Evolutionary conservation across 2,329 filamentous ascomycete species (phyloP).

Genomic region (Fusarium pseudograminearum): DNA sequence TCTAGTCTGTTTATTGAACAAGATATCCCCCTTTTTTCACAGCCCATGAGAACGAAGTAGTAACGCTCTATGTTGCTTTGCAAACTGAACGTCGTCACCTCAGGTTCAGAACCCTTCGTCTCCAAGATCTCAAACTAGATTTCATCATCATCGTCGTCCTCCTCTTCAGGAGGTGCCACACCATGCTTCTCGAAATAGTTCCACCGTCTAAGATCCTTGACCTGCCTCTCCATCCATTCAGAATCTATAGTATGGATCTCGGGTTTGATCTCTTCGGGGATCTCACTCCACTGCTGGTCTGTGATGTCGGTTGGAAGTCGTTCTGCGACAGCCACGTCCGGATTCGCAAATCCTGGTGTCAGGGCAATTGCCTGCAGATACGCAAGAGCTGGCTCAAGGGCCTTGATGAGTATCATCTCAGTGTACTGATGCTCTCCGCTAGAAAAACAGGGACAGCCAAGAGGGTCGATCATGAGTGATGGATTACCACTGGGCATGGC

Average conservation of each 20-base stretch:
- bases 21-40: slow-evolving; percentile 18
- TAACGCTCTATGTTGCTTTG: background rate
- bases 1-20: slow-evolving; percentile 39
- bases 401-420: slow-evolving; percentile 72
- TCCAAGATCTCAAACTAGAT: slow-evolving; percentile 9
- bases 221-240: slow-evolving; percentile 40
- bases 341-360: slow-evolving; percentile 55
- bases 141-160: slow-evolving; percentile 45
- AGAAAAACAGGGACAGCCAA: slow-evolving; percentile 77
- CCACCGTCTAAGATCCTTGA: slow-evolving; percentile 46
- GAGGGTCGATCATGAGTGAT: slow-evolving; percentile 55
- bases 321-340: slow-evolving; percentile 50
- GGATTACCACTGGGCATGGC: slow-evolving; percentile 64
- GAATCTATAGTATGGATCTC: slow-evolving; percentile 36
- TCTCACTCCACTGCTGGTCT: slow-evolving; percentile 49
- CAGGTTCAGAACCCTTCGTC: slow-evolving; percentile 1
- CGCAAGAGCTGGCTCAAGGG: slow-evolving; percentile 65
- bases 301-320: slow-evolving; percentile 36
- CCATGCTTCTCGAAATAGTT: slow-evolving; percentile 48
- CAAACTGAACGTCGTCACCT: background rate
- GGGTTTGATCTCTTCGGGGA: slow-evolving; percentile 51
- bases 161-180: slow-evolving; percentile 33
- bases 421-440: slow-evolving; percentile 69
- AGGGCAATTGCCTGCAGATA: slow-evolving; percentile 71
- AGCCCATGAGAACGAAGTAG: background rate